phyloP scores from a whole-genome alignment of 768 basidiomycete species.

The Mycena maculata region DNA sequence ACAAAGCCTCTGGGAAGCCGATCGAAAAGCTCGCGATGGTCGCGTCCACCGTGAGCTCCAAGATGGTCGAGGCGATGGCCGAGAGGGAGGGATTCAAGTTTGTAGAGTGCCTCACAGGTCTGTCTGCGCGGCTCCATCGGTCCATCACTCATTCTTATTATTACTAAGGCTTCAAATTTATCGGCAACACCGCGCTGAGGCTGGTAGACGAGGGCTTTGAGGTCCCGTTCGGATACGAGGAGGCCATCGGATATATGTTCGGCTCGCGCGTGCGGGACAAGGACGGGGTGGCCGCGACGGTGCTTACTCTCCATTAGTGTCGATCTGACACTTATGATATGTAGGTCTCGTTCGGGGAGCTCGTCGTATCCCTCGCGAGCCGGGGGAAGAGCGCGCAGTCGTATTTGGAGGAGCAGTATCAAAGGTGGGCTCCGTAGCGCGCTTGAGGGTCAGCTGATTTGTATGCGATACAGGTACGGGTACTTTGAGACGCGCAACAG shows the following conservation, averaged over 20 bases:
- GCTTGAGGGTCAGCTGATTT: neutral
- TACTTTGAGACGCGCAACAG: constrained; percentile 88
- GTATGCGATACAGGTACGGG: constrained; percentile 65
- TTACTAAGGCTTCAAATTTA: constrained; percentile 84
- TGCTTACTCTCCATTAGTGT: constrained; percentile 42
- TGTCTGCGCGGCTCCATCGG: constrained; percentile 18
- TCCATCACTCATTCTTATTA: neutral
- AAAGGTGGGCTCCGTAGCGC: constrained; percentile 53
- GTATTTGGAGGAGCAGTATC: constrained; percentile 73
- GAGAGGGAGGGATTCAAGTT: constrained; percentile 83
- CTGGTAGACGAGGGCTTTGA: constrained; percentile 75
- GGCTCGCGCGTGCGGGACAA: constrained; percentile 85
- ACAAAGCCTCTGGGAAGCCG: constrained; percentile 55
- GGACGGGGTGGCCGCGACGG: constrained; percentile 87
- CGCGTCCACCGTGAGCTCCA: constrained; percentile 91
- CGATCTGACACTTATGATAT: neutral
- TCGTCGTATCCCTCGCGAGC: constrained; percentile 63
- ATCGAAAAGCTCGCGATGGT: constrained; percentile 82
- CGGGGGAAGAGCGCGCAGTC: constrained; percentile 65
- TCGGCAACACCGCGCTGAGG: constrained; percentile 83
- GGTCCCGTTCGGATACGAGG: constrained; percentile 88
- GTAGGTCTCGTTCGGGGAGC: constrained; percentile 76
- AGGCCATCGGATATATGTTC: constrained; percentile 94
- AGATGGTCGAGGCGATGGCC: constrained; percentile 88
- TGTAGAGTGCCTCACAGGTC: constrained; percentile 87